Percentiles rank a stretch among this genome's conserved stretches.
Evolutionary conservation across 768 basidiomycete species (phyloP).

Genomic region (button mushroom (Agaricus bisporus)): DNA sequence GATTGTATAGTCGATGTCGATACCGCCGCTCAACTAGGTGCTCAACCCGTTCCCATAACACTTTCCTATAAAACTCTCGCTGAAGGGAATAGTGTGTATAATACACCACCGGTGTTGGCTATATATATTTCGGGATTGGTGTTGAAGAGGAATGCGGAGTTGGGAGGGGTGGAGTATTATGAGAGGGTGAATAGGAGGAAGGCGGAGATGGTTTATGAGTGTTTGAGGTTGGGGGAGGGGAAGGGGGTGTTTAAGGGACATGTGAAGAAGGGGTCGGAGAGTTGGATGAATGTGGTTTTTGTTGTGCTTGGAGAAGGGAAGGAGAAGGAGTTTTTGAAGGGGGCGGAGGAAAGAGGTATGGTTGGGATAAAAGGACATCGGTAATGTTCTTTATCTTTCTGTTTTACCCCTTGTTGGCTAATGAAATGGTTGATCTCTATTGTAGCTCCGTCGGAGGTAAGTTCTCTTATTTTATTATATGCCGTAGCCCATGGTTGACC

Average conservation of each 20-base stretch:
- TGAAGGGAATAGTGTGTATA: slow-evolving; percentile 73
- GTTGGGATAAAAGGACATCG: slow-evolving; percentile 90
- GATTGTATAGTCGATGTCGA: slow-evolving; percentile 91
- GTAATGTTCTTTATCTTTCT: slow-evolving; percentile 27
- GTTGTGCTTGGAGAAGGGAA: slow-evolving; percentile 65
- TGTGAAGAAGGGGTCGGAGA: slow-evolving; percentile 70
- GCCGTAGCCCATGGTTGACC: neutral
- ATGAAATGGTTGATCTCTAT: neutral
- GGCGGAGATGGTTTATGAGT: slow-evolving; percentile 69
- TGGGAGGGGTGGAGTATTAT: slow-evolving; percentile 63
- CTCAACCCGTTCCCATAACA: slow-evolving; percentile 67
- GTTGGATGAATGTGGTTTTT: slow-evolving; percentile 97
- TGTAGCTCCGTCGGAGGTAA: slow-evolving; percentile 8
- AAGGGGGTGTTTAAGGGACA: slow-evolving; percentile 66
- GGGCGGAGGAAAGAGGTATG: slow-evolving; percentile 76
- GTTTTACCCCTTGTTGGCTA: neutral
- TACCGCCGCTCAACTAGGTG: slow-evolving; percentile 67
- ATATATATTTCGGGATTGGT: slow-evolving; percentile 91
- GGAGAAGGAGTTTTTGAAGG: slow-evolving; percentile 71
- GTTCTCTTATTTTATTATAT: neutral
- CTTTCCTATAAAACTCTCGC: slow-evolving; percentile 81
- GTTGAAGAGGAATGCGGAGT: slow-evolving; percentile 56
- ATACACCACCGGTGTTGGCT: slow-evolving; percentile 89
- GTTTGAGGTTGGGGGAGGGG: slow-evolving; percentile 62
- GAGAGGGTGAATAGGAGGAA: slow-evolving; percentile 66